Evolutionary conservation across 257 asterid genomes (phyloP), one percentile per base, ranked within the genome.

Genomic region (Petunia axillaris): DNA sequence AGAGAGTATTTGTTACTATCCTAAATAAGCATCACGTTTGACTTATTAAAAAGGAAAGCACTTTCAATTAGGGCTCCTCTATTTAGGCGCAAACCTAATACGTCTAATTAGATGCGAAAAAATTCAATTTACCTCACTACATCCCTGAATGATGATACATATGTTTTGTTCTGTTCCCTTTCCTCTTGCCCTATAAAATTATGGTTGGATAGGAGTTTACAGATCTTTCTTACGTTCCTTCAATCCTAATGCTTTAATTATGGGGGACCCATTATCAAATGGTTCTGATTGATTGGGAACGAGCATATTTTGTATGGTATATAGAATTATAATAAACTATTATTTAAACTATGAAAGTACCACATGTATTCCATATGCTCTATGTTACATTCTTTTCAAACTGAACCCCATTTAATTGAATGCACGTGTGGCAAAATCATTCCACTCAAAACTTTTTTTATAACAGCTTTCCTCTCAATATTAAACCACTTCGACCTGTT

Each of bases 381-480:
- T 83, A 35, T 70, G 83, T 41, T 67, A 79, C 87, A 82, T 83
- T 80, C 85, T 71, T 73, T 81, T 83, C 88, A 81, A 81, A 76
- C 85, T 78, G 67, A 54, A 37, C 46, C 38, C 76, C 82, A 85
- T 83, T 87, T 73, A 83, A 59, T 76, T 78, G 50, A 10, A 79
- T 75, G 77, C 77, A 83, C 75, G 85, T 64, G 50, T 64, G 50
- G 40, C 50, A 79, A 67, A 68, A 70, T 70, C 41, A 8, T 2
- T 53, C 48, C 76, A 43, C 76, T 70, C 53, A 5, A 43, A 25
- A 25, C 25, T 25, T 25, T 25, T 25, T 25, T 25, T 25, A 25
- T 25, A 25, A 25, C 25, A 25, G 25, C 41, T 25, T 2, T 53
- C 48, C 76, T 70, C 76, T 70, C 53, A 5, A 43, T 70, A 68